These are phyloP conservation scores for Solanum etuberosum DNA, from an alignment of 257 asterid genomes.

Conservation along the genomic window DNA sequence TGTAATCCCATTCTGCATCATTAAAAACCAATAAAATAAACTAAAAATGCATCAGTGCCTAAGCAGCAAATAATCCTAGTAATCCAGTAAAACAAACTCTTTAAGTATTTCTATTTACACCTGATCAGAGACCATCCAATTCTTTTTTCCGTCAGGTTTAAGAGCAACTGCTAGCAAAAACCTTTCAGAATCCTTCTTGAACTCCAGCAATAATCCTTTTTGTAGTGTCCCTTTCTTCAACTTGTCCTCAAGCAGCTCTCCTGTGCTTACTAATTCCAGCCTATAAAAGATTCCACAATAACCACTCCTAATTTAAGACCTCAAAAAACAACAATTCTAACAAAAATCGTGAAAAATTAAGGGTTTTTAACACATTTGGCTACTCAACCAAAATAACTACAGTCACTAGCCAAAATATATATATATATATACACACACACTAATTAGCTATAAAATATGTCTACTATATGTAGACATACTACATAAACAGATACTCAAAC, in stretches of 20 bases:
- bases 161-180: conserved; percentile 74
- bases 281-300: conserved; percentile 20
- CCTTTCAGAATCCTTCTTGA: conserved; percentile 84
- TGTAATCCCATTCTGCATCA: conserved; percentile 65
- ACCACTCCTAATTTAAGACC: background rate
- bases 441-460: background rate
- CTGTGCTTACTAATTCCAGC: conserved; percentile 50
- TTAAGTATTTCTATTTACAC: conserved; percentile 26
- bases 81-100: background rate
- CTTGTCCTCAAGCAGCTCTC: conserved; percentile 45
- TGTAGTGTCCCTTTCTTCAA: conserved; percentile 39
- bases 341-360: background rate
- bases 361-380: background rate
- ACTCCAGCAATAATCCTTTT: conserved; percentile 80
- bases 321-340: background rate
- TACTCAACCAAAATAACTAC: background rate
- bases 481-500: background rate
- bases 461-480: background rate
- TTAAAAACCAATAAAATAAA: conserved; percentile 6
- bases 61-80: background rate
- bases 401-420: background rate
- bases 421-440: background rate
- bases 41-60: background rate
- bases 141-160: conserved; percentile 94
- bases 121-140: conserved; percentile 96